Evolutionary conservation across 2,329 filamentous ascomycete species (phyloP).

Genomic region (Eurotiales sp.): DNA sequence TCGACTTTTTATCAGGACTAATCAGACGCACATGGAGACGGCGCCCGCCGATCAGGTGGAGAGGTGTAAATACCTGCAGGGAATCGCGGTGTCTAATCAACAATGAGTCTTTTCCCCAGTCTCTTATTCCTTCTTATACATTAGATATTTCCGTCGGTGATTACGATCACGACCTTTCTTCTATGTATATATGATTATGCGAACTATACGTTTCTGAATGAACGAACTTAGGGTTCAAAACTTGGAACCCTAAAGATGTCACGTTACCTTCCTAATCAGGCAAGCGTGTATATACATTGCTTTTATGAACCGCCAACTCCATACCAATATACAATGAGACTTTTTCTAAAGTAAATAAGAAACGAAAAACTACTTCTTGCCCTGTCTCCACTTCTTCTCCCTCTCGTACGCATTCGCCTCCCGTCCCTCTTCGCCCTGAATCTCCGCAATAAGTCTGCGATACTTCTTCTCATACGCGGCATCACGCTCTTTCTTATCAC

Average conservation of each 20-base stretch:
- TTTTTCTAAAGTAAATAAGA: background rate
- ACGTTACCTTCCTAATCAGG: no score
- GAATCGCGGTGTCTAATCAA: constrained; percentile 8
- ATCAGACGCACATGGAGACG: constrained; percentile 45
- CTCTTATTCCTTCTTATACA: background rate
- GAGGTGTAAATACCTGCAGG: constrained; percentile 14
- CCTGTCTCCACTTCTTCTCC: constrained; percentile 73
- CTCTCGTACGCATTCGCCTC: constrained; percentile 86
- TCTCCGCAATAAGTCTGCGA: constrained; percentile 85
- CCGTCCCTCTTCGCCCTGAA: constrained; percentile 86
- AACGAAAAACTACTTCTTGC: constrained; percentile 44
- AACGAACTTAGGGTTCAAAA: no score
- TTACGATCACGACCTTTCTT: no score
- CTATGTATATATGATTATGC: background rate
- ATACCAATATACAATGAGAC: background rate
- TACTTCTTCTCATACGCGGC: constrained; percentile 95
- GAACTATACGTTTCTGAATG: no score
- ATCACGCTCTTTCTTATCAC: constrained; percentile 90
- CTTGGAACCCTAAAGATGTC: no score
- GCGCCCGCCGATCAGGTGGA: constrained; percentile 35
- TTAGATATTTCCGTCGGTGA: background rate
- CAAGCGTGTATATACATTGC: background rate
- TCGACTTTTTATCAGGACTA: constrained; percentile 44
- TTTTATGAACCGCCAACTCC: no score
- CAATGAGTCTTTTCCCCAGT: background rate